Percentiles rank a stretch among this genome's conserved stretches.
Evolutionary conservation across 371 early-diverging fungal genomes (phyloP).

Genomic region (Nosema muscidifuracis): DNA sequence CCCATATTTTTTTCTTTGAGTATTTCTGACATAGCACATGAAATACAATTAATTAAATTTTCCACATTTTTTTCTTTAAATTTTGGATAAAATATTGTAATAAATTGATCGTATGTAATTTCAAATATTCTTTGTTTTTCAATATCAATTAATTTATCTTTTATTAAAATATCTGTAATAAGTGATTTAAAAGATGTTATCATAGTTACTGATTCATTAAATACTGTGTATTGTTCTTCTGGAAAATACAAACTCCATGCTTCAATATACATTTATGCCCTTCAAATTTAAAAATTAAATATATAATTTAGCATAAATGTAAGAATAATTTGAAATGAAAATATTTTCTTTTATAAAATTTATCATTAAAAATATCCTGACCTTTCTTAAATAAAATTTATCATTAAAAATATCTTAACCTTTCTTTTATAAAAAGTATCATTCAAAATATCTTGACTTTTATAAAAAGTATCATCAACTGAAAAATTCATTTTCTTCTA

Average conservation of each 20-base stretch:
- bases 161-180: not conserved
- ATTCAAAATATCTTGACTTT: no score
- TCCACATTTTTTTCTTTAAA: constrained; percentile 7
- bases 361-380: no score
- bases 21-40: constrained; percentile 39
- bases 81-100: not conserved
- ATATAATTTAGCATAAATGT: constrained; percentile 7
- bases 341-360: no score
- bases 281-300: not conserved
- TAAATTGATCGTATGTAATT: not conserved
- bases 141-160: not conserved
- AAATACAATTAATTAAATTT: constrained; percentile 26
- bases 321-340: no score
- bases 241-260: constrained; percentile 49
- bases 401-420: no score
- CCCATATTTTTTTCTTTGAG: constrained; percentile 5
- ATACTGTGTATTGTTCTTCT: constrained; percentile 39
- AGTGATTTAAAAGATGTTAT: constrained; percentile 17
- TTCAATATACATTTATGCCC: constrained; percentile 31
- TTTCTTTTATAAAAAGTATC: no score
- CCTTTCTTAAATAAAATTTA: no score
- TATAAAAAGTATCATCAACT: no score
- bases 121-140: constrained; percentile 3
- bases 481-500: no score
- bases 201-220: constrained; percentile 24